A percentile compares a stretch with the other conserved stretches of the same genome.
These are phyloP conservation scores for Penicillium malachiteum DNA, from an alignment of 495 filamentous ascomycete species.

Conservation along the genomic window DNA sequence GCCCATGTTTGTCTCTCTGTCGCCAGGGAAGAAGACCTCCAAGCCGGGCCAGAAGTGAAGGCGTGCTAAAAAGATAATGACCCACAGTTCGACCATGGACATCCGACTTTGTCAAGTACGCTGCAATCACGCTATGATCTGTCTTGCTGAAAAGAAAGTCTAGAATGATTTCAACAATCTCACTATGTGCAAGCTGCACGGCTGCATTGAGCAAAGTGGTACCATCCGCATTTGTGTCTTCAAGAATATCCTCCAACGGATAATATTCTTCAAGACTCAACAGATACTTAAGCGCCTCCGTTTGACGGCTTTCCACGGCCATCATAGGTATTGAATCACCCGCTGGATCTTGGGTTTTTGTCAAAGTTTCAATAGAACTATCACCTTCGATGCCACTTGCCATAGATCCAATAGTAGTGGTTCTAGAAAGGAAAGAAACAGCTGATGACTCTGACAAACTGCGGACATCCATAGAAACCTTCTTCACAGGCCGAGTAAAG, in stretches of 20 bases:
- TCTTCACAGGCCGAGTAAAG: constrained; percentile 55
- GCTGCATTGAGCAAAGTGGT: constrained; percentile 91
- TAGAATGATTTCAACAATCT: constrained; percentile 72
- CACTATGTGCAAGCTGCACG: constrained; percentile 79
- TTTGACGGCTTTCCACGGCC: constrained; percentile 77
- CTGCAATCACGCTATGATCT: constrained; percentile 50
- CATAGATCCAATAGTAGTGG: constrained; percentile 71
- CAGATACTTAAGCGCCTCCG: constrained; percentile 71
- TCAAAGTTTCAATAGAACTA: constrained; percentile 75
- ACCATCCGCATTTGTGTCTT: constrained; percentile 83
- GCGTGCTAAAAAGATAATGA: constrained; percentile 95
- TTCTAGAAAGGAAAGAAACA: constrained; percentile 71
- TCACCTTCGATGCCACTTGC: constrained; percentile 77
- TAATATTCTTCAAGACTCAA: constrained; percentile 73
- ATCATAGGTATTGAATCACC: constrained; percentile 96
- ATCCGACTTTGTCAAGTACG: constrained; percentile 76
- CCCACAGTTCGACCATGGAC: constrained; percentile 81
- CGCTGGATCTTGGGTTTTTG: constrained; percentile 74
- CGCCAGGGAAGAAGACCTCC: constrained; percentile 82
- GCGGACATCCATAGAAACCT: constrained; percentile 81
- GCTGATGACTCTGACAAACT: constrained; percentile 85
- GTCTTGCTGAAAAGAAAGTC: constrained; percentile 58
- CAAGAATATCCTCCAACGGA: constrained; percentile 63
- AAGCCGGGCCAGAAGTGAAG: constrained; percentile 70
- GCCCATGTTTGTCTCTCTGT: constrained; percentile 89